Percentiles rank a stretch among this genome's conserved stretches.
Evolutionary conservation across 2,329 filamentous ascomycete genomes (phyloP).

Genomic region (Aquanectria penicillioides): DNA sequence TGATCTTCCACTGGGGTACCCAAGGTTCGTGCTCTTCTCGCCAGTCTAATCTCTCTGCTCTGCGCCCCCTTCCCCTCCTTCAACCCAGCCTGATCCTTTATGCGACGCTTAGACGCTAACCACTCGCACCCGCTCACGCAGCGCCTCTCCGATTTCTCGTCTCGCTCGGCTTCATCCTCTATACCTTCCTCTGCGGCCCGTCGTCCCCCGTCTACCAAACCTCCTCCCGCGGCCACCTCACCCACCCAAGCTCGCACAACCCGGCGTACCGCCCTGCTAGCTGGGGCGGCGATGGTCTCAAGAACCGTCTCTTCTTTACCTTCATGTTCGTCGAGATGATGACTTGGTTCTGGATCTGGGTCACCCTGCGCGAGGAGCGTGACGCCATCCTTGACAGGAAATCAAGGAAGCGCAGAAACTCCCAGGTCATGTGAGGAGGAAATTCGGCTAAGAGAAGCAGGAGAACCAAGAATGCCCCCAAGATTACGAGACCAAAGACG

Average conservation of each 20-base stretch:
- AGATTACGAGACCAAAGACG: not conserved
- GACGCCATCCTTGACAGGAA: conserved; percentile 52
- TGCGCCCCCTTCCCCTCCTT: conserved; percentile 49
- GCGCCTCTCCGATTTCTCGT: conserved; percentile 73
- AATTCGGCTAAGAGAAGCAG: not conserved
- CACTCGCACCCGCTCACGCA: conserved; percentile 37
- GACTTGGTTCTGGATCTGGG: conserved; percentile 88
- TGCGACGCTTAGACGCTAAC: too few species aligned
- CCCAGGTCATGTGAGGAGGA: conserved; percentile 30
- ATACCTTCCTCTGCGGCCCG: conserved; percentile 70
- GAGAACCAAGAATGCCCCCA: not conserved
- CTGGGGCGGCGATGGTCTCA: conserved; percentile 73
- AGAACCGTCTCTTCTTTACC: conserved; percentile 86
- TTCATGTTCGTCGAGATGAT: conserved; percentile 87
- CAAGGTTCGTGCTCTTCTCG: conserved; percentile 72
- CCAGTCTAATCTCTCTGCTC: not conserved
- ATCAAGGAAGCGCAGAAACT: conserved; percentile 43
- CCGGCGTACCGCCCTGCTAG: conserved; percentile 49
- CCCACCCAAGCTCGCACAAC: conserved; percentile 44
- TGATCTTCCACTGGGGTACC: conserved; percentile 72
- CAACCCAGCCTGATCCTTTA: conserved; percentile 28
- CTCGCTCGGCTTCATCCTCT: conserved; percentile 69
- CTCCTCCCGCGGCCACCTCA: conserved; percentile 34
- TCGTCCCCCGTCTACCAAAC: conserved; percentile 59
- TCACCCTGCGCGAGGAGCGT: conserved; percentile 75